Evolutionary conservation across 139 green algal species (phyloP), one percentile per base, ranked within the genome.

Genomic region (Tetradesmus obliquus): DNA sequence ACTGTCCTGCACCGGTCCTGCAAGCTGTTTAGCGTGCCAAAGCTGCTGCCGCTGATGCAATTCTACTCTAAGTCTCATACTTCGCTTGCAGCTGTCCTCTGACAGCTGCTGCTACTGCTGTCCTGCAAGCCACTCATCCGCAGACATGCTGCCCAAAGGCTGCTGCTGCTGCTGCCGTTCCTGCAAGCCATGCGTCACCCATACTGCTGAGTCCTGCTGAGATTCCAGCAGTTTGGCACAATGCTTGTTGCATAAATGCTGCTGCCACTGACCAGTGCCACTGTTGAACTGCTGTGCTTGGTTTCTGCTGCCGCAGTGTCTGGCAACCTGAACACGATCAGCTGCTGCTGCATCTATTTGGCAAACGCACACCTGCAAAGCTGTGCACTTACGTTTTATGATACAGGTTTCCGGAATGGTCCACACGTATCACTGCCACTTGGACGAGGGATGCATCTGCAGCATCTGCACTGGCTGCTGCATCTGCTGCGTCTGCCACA

Each of bases 381-480:
- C 2, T 12, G 5, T 1, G 2, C 17, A 69, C 86, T 83, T n/a
- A 90, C 86, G 54, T 90, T 84, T 74, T 83, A 5, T 55, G 17
- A 7, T 90, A 90, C 45, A 90, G 19, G 13, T 90, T 83, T 3
- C 86, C 86, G 3, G 76, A 51, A 19, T 84, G 58, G 69, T 90
- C 86, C 10, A 90, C 71, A 2, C 86, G 86, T 19, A 90, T n/a
- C 5, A 90, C 12, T 66, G 86, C 69, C 20, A 90, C 22, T 15
- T 87, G 20, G 15, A 84, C 6, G 45, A 45, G 20, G 0, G 57
- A 6, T 55, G 84, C 57, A 17, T 55, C 82, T 22, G 54, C 20
- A 51, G 5, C 20, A 8, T n/a, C 54, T 19, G 45, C 1, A 5
- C 66, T 82, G n/a, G 74, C n/a, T 82, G 74, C 7, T 82, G 20